Evolutionary conservation across 1,139 yeast genomes (phyloP), one percentile per base, ranked within the genome.

Genomic region (Saccharomyces pastorianus): DNA sequence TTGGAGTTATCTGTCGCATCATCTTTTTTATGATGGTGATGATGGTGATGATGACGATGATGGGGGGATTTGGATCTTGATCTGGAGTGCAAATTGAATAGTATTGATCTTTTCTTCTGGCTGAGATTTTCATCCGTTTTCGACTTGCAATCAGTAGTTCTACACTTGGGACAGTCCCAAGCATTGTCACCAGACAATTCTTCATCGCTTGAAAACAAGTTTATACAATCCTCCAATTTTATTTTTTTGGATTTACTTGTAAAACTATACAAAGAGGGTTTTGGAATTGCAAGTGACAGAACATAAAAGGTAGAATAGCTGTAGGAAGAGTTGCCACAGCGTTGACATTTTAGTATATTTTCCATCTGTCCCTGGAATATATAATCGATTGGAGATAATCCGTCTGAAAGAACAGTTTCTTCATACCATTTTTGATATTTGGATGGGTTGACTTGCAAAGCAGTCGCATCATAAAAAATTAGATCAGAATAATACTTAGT

Each of bases 91-190:
- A 38, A 38, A 17, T 13, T 38, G 13, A 38, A 38, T 5, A 38
- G 13, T 38, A 13, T 17, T 38, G 44, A 17, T 38, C 13, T 38
- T 38, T 38, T 38, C 11, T 38, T 38, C 25, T 20, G 44, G 25
- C 44, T 38, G 11, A 11, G 6, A 17, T 17, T 38, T 38, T 38
- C 44, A 2, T 6, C 25, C 6, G 2, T 38, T 38, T 38, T 38
- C 4, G 3, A 5, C 13, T 38, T 38, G 23, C 0, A 38, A 4
- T 38, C 44, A 17, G 23, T 4, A 17, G 6, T 56, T 52, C 49
- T 51, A 71, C 91, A 85, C 53, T 77, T 76, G 2, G 90, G 88
- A 70, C 91, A 85, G 55, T 79, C 75, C 91, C 91, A 85, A 8
- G 86, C 84, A 66, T 85, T 83, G 17, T 84, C 88, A 14, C 85